A percentile compares a stretch with the other conserved stretches of the same genome.
Conservation (phyloP, 345 rosid species). For the Euphorbia pulcherrima region DNA sequence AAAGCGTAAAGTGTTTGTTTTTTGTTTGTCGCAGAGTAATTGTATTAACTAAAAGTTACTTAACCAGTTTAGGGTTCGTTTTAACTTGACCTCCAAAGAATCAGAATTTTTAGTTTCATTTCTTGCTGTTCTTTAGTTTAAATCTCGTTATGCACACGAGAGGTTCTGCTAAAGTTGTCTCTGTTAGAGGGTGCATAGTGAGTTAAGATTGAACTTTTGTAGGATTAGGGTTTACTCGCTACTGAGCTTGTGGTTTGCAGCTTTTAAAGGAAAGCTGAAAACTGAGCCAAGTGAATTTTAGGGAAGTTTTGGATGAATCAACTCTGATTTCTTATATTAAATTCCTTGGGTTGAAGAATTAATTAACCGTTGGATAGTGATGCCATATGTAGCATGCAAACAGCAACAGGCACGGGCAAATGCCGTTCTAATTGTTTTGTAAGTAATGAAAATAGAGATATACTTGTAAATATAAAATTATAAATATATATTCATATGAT, state of each 20-base stretch:
- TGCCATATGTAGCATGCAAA: too few species aligned
- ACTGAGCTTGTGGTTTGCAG: not conserved
- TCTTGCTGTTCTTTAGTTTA: not conserved
- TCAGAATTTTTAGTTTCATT: not conserved
- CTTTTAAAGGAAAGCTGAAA: not conserved
- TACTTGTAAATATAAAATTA: too few species aligned
- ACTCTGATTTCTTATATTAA: not conserved
- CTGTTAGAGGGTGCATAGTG: not conserved
- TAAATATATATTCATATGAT: too few species aligned
- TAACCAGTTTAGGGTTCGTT: slow-evolving; percentile 20
- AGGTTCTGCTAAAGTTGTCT: not conserved
- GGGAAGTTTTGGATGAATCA: not conserved
- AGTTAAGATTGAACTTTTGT: slow-evolving; percentile 9
- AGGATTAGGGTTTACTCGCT: slow-evolving; percentile 21
- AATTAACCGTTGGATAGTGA: not conserved
- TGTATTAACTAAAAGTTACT: not conserved
- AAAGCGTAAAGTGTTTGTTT: not conserved
- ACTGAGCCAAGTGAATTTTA: not conserved
- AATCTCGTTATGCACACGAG: not conserved
- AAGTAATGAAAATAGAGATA: too few species aligned
- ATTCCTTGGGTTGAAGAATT: not conserved
- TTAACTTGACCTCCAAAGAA: not conserved
- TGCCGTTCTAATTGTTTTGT: too few species aligned
- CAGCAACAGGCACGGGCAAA: too few species aligned
- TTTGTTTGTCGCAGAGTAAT: not conserved